Conservation (phyloP, 805 yeast species). For the Teunomyces stri region DNA sequence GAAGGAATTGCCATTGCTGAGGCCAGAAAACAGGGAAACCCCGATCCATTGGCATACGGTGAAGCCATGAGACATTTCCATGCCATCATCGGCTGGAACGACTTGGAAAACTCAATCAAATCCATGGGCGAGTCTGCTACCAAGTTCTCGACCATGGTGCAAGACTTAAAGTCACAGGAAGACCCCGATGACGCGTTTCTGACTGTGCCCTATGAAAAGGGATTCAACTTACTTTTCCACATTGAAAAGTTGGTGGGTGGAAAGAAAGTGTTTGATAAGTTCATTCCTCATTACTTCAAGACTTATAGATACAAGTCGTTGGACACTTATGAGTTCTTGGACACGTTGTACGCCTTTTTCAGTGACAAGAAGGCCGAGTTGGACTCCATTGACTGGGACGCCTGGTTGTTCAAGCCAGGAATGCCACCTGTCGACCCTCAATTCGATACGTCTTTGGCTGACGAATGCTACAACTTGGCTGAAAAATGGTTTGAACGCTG, state of each 20-base stretch:
- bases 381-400: constrained; percentile 77
- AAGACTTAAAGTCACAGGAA: constrained; percentile 61
- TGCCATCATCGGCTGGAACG: constrained; percentile 32
- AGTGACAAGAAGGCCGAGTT: constrained; percentile 47
- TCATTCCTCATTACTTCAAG: constrained; percentile 72
- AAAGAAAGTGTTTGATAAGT: constrained; percentile 64
- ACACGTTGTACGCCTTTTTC: constrained; percentile 67
- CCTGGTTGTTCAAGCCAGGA: constrained; percentile 81
- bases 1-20: constrained; percentile 26
- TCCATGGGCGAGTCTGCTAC: constrained; percentile 39
- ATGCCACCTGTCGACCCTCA: constrained; percentile 80
- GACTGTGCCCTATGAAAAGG: constrained; percentile 35
- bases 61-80: constrained; percentile 30
- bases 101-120: constrained; percentile 23
- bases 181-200: constrained; percentile 35
- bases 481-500: constrained; percentile 52
- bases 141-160: constrained; percentile 63
- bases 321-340: constrained; percentile 80
- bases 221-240: constrained; percentile 51
- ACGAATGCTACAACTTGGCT: constrained; percentile 65
- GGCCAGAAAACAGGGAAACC: constrained; percentile 9
- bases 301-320: constrained; percentile 68
- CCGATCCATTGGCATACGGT: constrained; percentile 23
- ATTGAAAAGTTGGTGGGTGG: constrained; percentile 73
- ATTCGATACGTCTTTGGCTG: constrained; percentile 77